These are phyloP conservation scores for Lagenidium sp. DNA, from an alignment of 352 stramenopile species.

Conservation along the genomic window DNA sequence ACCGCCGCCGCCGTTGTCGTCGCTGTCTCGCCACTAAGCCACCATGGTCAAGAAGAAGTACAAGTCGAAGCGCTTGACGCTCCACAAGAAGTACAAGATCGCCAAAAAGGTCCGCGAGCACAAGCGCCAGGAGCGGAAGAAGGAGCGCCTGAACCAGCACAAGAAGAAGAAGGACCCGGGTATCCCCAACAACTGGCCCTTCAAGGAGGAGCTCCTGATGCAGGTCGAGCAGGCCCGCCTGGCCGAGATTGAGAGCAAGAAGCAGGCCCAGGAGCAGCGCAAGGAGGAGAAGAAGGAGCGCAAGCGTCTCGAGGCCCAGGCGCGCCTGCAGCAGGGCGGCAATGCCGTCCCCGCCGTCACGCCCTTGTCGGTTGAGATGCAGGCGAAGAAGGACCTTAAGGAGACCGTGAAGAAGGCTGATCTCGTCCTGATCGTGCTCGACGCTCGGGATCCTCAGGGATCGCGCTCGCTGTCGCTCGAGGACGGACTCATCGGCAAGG, in stretches of 20 bases:
- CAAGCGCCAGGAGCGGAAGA: constrained; percentile 92
- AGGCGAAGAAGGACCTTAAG: constrained; percentile 76
- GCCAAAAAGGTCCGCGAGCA: constrained; percentile 89
- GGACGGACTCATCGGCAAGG: constrained; percentile 90
- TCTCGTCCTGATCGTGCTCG: constrained; percentile 87
- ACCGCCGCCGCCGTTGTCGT: too few relatives aligned
- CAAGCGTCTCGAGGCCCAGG: constrained; percentile 27
- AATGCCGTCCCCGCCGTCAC: constrained; percentile 22
- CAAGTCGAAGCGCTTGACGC: constrained; percentile 94
- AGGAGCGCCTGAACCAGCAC: constrained; percentile 76
- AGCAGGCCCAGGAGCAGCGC: constrained; percentile 44
- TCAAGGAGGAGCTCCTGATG: constrained; percentile 93
- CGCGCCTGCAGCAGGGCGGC: constrained; percentile 18
- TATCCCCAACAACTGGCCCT: constrained; percentile 98
- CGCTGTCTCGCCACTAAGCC: background rate
- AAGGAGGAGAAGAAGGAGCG: constrained; percentile 66
- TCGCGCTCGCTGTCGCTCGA: constrained; percentile 92
- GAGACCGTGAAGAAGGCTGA: constrained; percentile 51
- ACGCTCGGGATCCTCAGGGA: constrained; percentile 96
- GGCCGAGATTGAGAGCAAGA: constrained; percentile 55
- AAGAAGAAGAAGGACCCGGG: constrained; percentile 97
- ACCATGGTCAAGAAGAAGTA: constrained; percentile 99
- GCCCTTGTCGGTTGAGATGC: constrained; percentile 61
- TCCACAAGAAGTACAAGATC: constrained; percentile 99
- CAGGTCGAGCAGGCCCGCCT: constrained; percentile 77